Evolutionary conservation across 1,284 basidiomycete species (phyloP).

Genomic region (Pterula multifida): DNA sequence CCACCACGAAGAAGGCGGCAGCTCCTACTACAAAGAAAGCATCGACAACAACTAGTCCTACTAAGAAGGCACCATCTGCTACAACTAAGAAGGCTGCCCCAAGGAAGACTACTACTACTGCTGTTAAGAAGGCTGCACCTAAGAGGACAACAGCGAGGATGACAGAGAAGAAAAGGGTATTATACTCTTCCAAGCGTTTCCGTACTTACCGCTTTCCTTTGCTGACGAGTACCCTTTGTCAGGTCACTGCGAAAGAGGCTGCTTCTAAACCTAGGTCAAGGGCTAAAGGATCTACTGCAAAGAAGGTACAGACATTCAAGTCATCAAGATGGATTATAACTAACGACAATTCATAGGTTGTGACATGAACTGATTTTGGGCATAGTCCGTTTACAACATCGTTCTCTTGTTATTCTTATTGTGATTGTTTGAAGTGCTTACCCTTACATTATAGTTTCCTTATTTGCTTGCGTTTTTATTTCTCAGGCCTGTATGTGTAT

Average conservation of each 20-base stretch:
- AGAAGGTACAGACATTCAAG: slow-evolving; percentile 17
- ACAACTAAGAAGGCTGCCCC: slow-evolving; percentile 25
- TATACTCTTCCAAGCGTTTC: background rate
- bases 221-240: slow-evolving; percentile 9
- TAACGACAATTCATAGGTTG: slow-evolving; percentile 11
- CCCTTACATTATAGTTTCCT: slow-evolving; percentile 2
- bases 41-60: slow-evolving; percentile 12
- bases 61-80: slow-evolving; percentile 10
- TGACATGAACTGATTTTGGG: slow-evolving; percentile 12
- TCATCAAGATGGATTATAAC: too few relatives aligned
- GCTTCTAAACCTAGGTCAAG: slow-evolving; percentile 23
- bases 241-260: slow-evolving; percentile 8
- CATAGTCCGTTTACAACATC: background rate
- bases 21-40: slow-evolving; percentile 22
- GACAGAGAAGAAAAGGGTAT: slow-evolving; percentile 12
- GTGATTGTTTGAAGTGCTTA: slow-evolving; percentile 10
- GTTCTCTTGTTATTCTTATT: slow-evolving; percentile 9
- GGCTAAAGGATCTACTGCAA: slow-evolving; percentile 21
- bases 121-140: slow-evolving; percentile 8
- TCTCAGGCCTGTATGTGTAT: background rate
- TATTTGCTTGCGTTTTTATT: background rate
- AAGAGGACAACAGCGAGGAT: slow-evolving; percentile 15
- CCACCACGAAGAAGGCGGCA: background rate
- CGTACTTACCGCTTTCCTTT: slow-evolving; percentile 3
- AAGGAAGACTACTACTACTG: slow-evolving; percentile 15